Evolutionary conservation across 2,329 filamentous ascomycete genomes (phyloP), one percentile per base, ranked within the genome.

Genomic region (Immersiporthe knoxdaviesiana): DNA sequence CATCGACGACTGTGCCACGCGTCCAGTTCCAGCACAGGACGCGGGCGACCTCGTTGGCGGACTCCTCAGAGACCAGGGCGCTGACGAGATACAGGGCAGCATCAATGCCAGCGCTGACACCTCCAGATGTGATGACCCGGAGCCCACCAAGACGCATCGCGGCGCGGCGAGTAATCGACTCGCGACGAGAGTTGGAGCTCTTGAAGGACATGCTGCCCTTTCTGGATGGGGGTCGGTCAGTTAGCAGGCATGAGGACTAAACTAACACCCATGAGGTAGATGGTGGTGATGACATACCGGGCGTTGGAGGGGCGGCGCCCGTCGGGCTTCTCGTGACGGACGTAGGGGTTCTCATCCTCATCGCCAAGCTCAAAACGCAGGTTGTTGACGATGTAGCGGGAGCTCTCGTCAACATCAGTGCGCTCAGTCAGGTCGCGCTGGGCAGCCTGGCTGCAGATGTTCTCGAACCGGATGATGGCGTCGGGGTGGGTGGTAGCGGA

Each of bases 361-460:
- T 94, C 89, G 71, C 91, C 91, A 74, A 96, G 84, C 75, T 96
- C 92, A 79, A 95, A 97, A 74, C 93, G 91, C 70, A 94, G 90
- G 81, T 97, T 96, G 85, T 97, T 97, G 79, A 97, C 93, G 27
- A 97, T 92, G 78, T 96, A 97, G 76, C 92, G 87, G 76, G 86
- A 85, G 72, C 92, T 90, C 77, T 96, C 92, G 76, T 95, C 87
- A 72, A 96, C 91, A 76, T 96, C 92, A 75, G 92, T 93, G 77
- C 92, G 90, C 82, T 94, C 91, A 68, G 88, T 87, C 73, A 91
- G 84, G 78, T 92, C 89, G 72, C 89, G 85, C 69, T 88, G 87
- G 60, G 91, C 87, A 62, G 89, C 88, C 73, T 92, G 89, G 79
- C 91, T 92, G 84, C 91, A 94, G 74, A 94, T 81, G 75, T 90